phyloP scores from a whole-genome alignment of 352 stramenopile species.

The Plasmopara viticola region DNA sequence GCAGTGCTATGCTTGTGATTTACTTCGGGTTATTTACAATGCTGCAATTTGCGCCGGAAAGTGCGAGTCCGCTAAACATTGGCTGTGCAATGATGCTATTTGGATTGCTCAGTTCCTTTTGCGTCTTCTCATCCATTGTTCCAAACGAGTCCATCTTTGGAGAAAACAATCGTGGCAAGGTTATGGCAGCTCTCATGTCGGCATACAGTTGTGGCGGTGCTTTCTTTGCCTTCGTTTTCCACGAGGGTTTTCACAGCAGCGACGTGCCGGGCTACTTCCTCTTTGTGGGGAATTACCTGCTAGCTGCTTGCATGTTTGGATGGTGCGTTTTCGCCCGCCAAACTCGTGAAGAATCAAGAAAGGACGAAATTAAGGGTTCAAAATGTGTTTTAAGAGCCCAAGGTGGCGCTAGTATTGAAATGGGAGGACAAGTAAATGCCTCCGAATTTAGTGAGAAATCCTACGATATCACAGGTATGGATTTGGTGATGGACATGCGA shows the following conservation, averaged over 20 bases:
- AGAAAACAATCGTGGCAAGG: conserved; percentile 57
- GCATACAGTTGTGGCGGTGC: conserved; percentile 76
- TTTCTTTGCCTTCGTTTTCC: conserved; percentile 68
- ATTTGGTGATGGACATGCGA: conserved; percentile 42
- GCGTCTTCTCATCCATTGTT: conserved; percentile 70
- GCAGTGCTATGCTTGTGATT: conserved; percentile 30
- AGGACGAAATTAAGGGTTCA: conserved; percentile 23
- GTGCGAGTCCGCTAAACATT: conserved; percentile 43
- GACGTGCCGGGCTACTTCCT: conserved; percentile 67
- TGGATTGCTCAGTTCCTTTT: conserved; percentile 63
- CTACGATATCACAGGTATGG: conserved; percentile 52
- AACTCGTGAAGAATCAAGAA: background rate
- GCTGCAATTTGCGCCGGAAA: conserved; percentile 34
- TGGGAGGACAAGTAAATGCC: conserved; percentile 17
- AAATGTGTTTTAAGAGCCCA: conserved; percentile 41
- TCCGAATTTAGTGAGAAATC: conserved; percentile 14
- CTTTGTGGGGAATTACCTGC: conserved; percentile 57
- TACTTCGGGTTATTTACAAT: conserved; percentile 38
- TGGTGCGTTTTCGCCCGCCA: conserved; percentile 44
- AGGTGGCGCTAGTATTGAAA: conserved; percentile 22
- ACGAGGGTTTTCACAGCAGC: conserved; percentile 42
- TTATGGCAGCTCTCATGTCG: conserved; percentile 64
- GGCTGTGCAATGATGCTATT: conserved; percentile 51
- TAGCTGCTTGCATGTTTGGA: conserved; percentile 39
- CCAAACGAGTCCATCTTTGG: conserved; percentile 77